These are phyloP conservation scores for Powellomyces hirtus DNA, from an alignment of 192 early-diverging fungal species.

Conservation along the genomic window DNA sequence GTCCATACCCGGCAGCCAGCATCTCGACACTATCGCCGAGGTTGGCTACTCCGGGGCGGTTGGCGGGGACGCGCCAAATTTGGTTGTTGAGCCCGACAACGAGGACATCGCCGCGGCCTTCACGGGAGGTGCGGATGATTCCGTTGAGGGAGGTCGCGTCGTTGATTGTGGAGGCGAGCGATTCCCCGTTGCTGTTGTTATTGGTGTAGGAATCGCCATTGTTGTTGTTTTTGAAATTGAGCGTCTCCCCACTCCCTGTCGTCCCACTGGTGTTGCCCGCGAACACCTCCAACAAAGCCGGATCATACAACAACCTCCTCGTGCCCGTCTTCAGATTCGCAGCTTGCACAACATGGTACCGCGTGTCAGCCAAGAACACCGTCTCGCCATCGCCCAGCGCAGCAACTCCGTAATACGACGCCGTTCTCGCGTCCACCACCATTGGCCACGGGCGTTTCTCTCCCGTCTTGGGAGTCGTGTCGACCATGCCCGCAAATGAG, in stretches of 20 bases:
- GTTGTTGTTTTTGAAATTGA: neutral
- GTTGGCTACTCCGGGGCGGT: neutral
- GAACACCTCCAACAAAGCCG: conserved; percentile 1
- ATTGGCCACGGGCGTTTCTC: neutral
- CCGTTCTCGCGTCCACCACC: neutral
- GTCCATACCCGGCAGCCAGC: conserved; percentile 1
- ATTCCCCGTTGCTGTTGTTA: neutral
- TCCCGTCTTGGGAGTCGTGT: neutral
- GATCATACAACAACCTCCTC: conserved; percentile 5
- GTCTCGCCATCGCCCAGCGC: neutral
- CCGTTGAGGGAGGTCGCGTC: neutral
- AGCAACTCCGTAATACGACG: conserved; percentile 8
- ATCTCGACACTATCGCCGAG: conserved; percentile 2
- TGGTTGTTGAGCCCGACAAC: conserved; percentile 11
- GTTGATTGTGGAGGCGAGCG: neutral
- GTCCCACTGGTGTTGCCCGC: neutral
- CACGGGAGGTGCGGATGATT: conserved; percentile 1
- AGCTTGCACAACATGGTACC: neutral
- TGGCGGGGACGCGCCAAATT: conserved; percentile 3
- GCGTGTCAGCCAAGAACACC: conserved; percentile 9
- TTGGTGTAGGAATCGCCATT: neutral
- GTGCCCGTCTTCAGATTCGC: neutral
- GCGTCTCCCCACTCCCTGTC: neutral
- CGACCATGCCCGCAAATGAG: neutral
- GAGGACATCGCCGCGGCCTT: conserved; percentile 4